These are phyloP conservation scores for Lentinus polychrous DNA, from an alignment of 1,284 basidiomycete species.

Conservation along the genomic window DNA sequence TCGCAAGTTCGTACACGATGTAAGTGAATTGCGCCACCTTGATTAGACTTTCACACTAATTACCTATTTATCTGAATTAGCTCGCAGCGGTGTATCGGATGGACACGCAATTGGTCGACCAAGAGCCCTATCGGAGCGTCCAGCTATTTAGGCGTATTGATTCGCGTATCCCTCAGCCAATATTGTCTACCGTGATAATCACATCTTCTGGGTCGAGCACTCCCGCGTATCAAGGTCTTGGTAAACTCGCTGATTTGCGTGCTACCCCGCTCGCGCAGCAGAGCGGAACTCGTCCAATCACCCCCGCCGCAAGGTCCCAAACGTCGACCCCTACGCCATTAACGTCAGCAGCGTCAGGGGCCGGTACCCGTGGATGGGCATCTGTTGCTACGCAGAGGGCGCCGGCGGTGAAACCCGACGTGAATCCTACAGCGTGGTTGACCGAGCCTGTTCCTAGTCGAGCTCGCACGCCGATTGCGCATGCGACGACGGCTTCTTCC, in stretches of 20 bases:
- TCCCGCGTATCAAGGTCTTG: constrained; percentile 25
- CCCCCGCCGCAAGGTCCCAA: too few species aligned
- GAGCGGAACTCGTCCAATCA: too few species aligned
- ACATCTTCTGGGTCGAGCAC: constrained; percentile 7
- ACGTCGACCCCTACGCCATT: too few species aligned
- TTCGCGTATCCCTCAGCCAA: constrained; percentile 66
- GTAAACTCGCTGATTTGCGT: constrained; percentile 53
- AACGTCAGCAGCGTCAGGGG: constrained; percentile 1
- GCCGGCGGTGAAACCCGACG: constrained; percentile 13
- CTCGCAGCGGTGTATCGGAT: constrained; percentile 76
- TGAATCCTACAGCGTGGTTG: constrained; percentile 14
- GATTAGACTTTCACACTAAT: too few species aligned
- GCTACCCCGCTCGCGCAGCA: too few species aligned
- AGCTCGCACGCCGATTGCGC: not conserved
- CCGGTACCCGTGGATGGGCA: constrained; percentile 29
- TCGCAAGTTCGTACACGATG: constrained; percentile 74
- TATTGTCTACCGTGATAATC: constrained; percentile 44
- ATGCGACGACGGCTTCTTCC: too few species aligned
- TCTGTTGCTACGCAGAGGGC: constrained; percentile 23
- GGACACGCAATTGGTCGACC: constrained; percentile 77
- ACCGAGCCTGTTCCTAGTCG: not conserved
- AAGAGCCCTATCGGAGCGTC: constrained; percentile 75
- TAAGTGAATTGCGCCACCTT: too few species aligned
- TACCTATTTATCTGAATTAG: constrained; percentile 23
- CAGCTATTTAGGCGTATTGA: constrained; percentile 78